Evolutionary conservation across 2,329 filamentous ascomycete genomes (phyloP), one percentile per base, ranked within the genome.

Genomic region (Graphium sp.): DNA sequence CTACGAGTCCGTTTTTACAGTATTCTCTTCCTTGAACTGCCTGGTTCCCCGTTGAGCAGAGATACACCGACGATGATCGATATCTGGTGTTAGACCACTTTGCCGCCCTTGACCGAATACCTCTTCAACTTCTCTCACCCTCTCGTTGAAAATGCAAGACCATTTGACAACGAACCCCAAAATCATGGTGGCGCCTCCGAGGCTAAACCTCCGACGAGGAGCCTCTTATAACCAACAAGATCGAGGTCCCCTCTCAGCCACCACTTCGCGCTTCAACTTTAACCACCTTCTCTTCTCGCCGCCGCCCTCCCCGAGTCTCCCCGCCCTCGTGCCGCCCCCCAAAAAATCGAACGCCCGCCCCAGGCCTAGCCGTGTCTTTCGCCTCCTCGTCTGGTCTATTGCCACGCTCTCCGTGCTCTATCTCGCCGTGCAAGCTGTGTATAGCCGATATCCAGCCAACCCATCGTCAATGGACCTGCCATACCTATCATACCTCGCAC

Each of bases 261-360:
- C 61, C 16, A 74, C 62, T 19, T 71, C 70, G 12, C 56, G 67
- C 26, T 74, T 74, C 49, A 69, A 55, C 47, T 73, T 77, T 50
- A 74, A 74, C 41, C 69, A 79, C 36, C 61, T 80, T 22, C 55
- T 74, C 39, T 74, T 70, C 47, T 73, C 68, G 16, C 62, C 62
- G 2, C 79, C 76, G 16, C 74, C 76, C 4, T 87, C 74, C 2
- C 78, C 76, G 3, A 68, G 69, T 36, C 63, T 84, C 28, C 80
- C 76, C 9, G 72, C 69, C 10, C 60, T 79, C 30, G 56, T 77
- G 20, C 72, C 72, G 10, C 63, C 73, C 35, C 68, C 70, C 42
- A 66, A 73, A 42, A 73, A 75, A 49, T 65, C 70, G 27, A 58
- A 60, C 13, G 53, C 58, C 24, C 55, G 65, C n/a, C 52, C 66